These are phyloP conservation scores for Saccharomycopsis amapae DNA, from an alignment of 805 yeast species.

Conservation along the genomic window DNA sequence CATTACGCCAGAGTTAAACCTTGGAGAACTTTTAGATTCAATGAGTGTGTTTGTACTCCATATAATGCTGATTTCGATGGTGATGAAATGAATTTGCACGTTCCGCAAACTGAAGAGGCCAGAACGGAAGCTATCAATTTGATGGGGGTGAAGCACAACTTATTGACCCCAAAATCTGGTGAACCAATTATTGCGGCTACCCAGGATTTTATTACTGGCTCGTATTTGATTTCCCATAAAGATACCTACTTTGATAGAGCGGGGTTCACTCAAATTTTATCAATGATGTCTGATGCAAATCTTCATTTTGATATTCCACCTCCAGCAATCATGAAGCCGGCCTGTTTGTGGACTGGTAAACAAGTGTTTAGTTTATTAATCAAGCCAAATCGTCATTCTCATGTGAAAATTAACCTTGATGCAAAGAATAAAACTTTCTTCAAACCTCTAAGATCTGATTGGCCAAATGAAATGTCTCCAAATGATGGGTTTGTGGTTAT, in stretches of 20 bases:
- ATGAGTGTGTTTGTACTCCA: conserved; percentile 99
- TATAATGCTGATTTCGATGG: conserved; percentile 99
- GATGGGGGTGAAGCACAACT: conserved; percentile 95
- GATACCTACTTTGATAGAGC: conserved; percentile 91
- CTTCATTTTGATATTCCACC: conserved; percentile 90
- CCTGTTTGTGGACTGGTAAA: conserved; percentile 92
- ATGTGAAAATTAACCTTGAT: conserved; percentile 83
- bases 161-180: conserved; percentile 94
- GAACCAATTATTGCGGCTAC: conserved; percentile 99
- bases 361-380: conserved; percentile 87
- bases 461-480: conserved; percentile 92
- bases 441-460: conserved; percentile 60
- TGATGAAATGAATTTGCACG: conserved; percentile 98
- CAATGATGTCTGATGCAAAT: conserved; percentile 95
- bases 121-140: conserved; percentile 96
- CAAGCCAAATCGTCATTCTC: conserved; percentile 67
- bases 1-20: conserved; percentile 96
- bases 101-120: conserved; percentile 98
- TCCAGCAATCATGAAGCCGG: conserved; percentile 89
- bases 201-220: conserved; percentile 97
- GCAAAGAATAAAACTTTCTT: conserved; percentile 87
- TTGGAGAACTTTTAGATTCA: conserved; percentile 94
- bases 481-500: conserved; percentile 93
- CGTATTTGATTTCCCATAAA: conserved; percentile 85
- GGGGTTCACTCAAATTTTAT: conserved; percentile 67